phyloP scores from a whole-genome alignment of 352 stramenopile genomes.

The Pythium dissotocum region DNA sequence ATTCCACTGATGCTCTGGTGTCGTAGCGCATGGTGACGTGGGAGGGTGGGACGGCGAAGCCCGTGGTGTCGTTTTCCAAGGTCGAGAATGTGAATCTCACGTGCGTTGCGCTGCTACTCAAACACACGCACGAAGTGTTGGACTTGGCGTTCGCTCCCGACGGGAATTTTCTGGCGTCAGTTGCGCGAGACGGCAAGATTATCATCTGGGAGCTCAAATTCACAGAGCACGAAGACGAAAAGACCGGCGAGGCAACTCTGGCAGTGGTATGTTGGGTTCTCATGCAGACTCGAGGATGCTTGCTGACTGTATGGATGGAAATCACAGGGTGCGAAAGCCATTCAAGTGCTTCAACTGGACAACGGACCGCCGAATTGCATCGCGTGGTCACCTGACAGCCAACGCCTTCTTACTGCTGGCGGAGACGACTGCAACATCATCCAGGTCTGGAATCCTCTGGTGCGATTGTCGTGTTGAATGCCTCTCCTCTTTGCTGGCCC shows the following conservation, averaged over 20 bases:
- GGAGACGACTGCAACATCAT: constrained; percentile 52
- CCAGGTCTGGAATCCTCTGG: constrained; percentile 63
- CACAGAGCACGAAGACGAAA: constrained; percentile 21
- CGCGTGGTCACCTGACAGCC: constrained; percentile 68
- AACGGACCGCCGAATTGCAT: constrained; percentile 56
- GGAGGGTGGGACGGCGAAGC: constrained; percentile 32
- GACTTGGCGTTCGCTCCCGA: constrained; percentile 81
- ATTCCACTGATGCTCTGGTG: background rate
- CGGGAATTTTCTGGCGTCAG: constrained; percentile 73
- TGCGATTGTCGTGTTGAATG: too few relatives aligned
- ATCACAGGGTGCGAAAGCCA: constrained; percentile 27
- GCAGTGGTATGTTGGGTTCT: constrained; percentile 6
- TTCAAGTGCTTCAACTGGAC: constrained; percentile 47
- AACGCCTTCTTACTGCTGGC: constrained; percentile 52
- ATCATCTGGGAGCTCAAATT: constrained; percentile 68
- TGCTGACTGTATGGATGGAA: background rate
- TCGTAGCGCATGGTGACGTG: constrained; percentile 49
- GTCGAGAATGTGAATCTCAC: constrained; percentile 28
- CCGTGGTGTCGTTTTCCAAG: constrained; percentile 11
- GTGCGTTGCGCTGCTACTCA: constrained; percentile 46
- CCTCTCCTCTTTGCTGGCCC: background rate
- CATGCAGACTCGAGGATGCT: background rate
- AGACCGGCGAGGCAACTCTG: constrained; percentile 14
- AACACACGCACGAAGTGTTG: constrained; percentile 60
- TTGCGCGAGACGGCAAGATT: constrained; percentile 73